A percentile compares a stretch with the other conserved stretches of the same genome.
Conservation (phyloP, 2,329 filamentous ascomycete genomes). For the Ceratocystis smalleyi region DNA sequence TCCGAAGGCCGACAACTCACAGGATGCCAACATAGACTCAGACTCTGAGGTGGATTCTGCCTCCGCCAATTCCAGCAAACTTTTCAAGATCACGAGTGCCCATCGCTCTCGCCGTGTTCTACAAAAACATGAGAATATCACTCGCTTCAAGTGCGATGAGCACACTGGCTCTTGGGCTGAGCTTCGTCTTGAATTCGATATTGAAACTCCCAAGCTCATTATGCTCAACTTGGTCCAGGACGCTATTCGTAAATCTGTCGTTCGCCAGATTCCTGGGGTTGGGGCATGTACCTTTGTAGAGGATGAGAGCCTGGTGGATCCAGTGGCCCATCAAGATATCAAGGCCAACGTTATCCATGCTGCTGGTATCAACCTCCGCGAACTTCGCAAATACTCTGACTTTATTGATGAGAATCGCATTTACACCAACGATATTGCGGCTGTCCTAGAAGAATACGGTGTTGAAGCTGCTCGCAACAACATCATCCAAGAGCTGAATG, state of each 20-base stretch:
- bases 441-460: constrained; percentile 73
- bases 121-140: constrained; percentile 49
- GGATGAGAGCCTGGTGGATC: constrained; percentile 38
- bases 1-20: constrained; percentile 21
- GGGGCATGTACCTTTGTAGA: constrained; percentile 53
- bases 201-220: constrained; percentile 70
- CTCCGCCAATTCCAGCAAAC: constrained; percentile 23
- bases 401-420: constrained; percentile 75
- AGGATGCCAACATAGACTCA: constrained; percentile 22
- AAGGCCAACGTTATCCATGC: constrained; percentile 52
- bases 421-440: constrained; percentile 81
- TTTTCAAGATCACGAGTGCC: constrained; percentile 19
- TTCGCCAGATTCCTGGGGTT: constrained; percentile 73
- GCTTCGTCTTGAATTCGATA: constrained; percentile 70
- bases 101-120: constrained; percentile 48
- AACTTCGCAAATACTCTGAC: constrained; percentile 78
- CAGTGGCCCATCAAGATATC: constrained; percentile 32
- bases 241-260: constrained; percentile 60
- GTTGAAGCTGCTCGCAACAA: constrained; percentile 81
- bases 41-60: constrained; percentile 16
- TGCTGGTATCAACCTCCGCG: constrained; percentile 70
- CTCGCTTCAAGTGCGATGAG: constrained; percentile 67
- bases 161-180: constrained; percentile 57
- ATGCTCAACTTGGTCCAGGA: constrained; percentile 83
- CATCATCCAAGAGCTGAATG: constrained; percentile 73